A percentile compares a stretch with the other conserved stretches of the same genome.
phyloP scores from a whole-genome alignment of 2,329 filamentous ascomycete genomes.

The Grosmannia clavigera region DNA sequence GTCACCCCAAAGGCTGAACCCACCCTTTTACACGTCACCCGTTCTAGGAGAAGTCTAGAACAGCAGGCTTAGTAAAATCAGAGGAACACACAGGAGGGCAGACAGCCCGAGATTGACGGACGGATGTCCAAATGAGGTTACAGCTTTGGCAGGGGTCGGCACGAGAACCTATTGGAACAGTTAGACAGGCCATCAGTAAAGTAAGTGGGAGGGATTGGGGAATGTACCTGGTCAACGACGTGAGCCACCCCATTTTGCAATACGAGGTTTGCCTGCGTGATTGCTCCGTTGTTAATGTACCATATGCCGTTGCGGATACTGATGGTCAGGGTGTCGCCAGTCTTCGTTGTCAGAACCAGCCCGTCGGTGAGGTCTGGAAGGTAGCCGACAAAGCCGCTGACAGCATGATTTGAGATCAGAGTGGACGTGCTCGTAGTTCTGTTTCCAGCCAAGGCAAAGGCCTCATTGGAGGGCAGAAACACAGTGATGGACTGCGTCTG shows the following conservation, averaged over 20 bases:
- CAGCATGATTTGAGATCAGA: slow-evolving; percentile 12
- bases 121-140: background rate
- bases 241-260: slow-evolving; percentile 15
- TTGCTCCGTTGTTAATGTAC: slow-evolving; percentile 16
- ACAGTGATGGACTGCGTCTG: slow-evolving; percentile 11
- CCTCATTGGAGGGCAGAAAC: slow-evolving; percentile 14
- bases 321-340: slow-evolving; percentile 11
- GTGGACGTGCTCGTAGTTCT: slow-evolving; percentile 2
- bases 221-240: slow-evolving; percentile 13
- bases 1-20: background rate
- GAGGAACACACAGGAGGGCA: background rate
- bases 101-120: no score
- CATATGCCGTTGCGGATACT: slow-evolving; percentile 12
- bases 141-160: background rate
- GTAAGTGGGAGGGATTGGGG: background rate
- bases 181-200: background rate
- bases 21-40: background rate
- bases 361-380: slow-evolving; percentile 13
- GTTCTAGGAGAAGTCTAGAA: background rate
- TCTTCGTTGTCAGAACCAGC: slow-evolving; percentile 9
- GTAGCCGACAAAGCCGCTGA: slow-evolving; percentile 11
- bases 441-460: slow-evolving; percentile 8
- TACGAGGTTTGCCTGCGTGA: slow-evolving; percentile 14
- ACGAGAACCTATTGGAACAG: background rate
- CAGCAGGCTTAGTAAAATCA: background rate